phyloP scores from a whole-genome alignment of 176 grass and related monocot genomes.

The Tillandsia leiboldiana region DNA sequence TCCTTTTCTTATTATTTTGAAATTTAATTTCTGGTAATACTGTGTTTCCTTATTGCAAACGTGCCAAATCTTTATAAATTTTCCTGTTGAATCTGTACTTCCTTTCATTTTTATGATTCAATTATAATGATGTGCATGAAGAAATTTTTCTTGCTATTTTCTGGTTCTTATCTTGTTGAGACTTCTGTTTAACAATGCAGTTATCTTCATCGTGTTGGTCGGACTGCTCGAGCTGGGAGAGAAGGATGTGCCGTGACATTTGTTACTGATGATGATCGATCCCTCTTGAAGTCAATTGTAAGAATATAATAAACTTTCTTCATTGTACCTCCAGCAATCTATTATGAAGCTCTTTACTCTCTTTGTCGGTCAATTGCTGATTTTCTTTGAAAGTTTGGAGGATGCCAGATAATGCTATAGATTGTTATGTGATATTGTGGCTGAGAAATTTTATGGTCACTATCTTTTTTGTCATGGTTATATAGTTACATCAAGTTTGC shows the following conservation, averaged over 20 bases:
- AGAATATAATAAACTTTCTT: constrained; percentile 3
- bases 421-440: too few species aligned
- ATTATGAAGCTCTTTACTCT: too few species aligned
- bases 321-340: too few species aligned
- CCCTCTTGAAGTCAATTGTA: constrained; percentile 90
- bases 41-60: background rate
- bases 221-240: constrained; percentile 75
- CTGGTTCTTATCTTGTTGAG: background rate
- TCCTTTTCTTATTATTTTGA: background rate
- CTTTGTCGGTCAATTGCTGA: too few species aligned
- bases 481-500: background rate
- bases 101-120: background rate
- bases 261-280: constrained; percentile 96
- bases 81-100: background rate
- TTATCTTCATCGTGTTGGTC: constrained; percentile 92
- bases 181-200: constrained; percentile 31
- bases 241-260: constrained; percentile 97
- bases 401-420: too few species aligned
- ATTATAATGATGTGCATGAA: background rate
- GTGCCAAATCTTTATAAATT: background rate
- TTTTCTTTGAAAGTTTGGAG: too few species aligned
- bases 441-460: too few species aligned
- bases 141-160: background rate
- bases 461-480: background rate
- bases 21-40: background rate